phyloP scores from a whole-genome alignment of 805 yeast species.

The Jamesozyma gamospora region DNA sequence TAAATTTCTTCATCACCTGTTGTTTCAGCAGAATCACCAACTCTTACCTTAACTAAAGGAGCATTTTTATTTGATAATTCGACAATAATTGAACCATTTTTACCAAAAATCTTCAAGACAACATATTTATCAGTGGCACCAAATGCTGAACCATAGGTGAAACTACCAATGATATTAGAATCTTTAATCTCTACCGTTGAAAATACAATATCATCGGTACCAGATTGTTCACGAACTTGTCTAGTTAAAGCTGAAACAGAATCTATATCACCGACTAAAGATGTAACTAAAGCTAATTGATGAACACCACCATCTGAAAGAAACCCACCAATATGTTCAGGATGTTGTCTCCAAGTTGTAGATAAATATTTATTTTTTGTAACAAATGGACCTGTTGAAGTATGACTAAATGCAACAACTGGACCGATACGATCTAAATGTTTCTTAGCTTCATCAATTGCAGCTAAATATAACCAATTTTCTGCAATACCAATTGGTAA shows the following conservation, averaged over 20 bases:
- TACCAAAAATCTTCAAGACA: constrained; percentile 64
- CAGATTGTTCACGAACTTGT: constrained; percentile 69
- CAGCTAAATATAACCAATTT: constrained; percentile 70
- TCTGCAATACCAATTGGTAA: constrained; percentile 72
- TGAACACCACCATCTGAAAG: constrained; percentile 96
- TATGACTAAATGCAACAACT: constrained; percentile 56
- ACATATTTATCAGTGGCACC: constrained; percentile 71
- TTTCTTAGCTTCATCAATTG: constrained; percentile 45
- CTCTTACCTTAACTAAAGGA: constrained; percentile 30
- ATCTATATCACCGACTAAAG: constrained; percentile 64
- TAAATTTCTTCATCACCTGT: constrained; percentile 25
- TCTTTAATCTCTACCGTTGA: constrained; percentile 57
- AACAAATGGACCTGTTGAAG: constrained; percentile 65
- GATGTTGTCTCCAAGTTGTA: constrained; percentile 82
- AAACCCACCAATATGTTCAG: constrained; percentile 89
- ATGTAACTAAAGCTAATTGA: constrained; percentile 79
- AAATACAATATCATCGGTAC: constrained; percentile 72
- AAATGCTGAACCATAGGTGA: constrained; percentile 77
- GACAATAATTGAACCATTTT: constrained; percentile 60
- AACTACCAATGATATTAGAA: constrained; percentile 61
- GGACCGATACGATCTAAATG: constrained; percentile 66
- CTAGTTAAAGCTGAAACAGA: constrained; percentile 65
- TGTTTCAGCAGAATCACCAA: constrained; percentile 21
- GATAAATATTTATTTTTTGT: constrained; percentile 47
- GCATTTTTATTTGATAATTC: constrained; percentile 45